Base-by-base conservation (phyloP, 148 eudicot species). In the Camellia japonica region DNA sequence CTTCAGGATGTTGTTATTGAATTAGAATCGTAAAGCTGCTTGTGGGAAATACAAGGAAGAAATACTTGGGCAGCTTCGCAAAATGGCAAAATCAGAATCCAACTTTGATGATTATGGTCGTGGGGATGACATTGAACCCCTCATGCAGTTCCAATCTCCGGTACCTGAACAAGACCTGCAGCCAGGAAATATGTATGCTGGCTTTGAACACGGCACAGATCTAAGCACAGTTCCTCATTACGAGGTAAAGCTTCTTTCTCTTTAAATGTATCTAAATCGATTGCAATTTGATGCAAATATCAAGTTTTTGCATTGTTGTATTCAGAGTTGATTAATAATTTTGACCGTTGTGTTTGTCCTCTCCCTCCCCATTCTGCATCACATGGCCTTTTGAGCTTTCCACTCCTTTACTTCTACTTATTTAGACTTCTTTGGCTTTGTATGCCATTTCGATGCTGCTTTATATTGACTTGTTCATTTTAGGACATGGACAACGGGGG, bases 41-140 rank as follows among this genome's bases (percentile, higher is more conserved):
- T 88, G 93, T 84, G 98, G 98, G 68, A 83, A 86, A 71, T 88
- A 94, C 83, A 92, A 90, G 73, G 90, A 88, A 71, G 94, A 92
- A 71, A 84, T 94, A 54, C 85, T 92, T 68, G 20, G n/a, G 77
- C 98, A 94, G 84, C 96, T 94, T 75, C 87, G 87, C 44, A 85
- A 85, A 75, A 74, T 94, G 86, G 90, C 88, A 10, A 92, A 92
- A 79, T 78, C 74, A 20, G 96, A 94, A 73, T 86, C 93, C 16
- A 58, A 69, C 79, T 75, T 79, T 38, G 52, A 56, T 66, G 84
- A 86, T 30, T 30, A 30, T 83, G 79, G 62, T 55, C 78, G 78
- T 9, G 87, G 74, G 62, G 86, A 30, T 30, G 38, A 86, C 73
- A 54, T 61, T 18, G 75, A 82, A 78, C 70, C 84, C 70, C 52